Percentiles rank a stretch among this genome's conserved stretches.
These are phyloP conservation scores for Fraxinus baroniana DNA, from an alignment of 305 asterid genomes.

Conservation along the genomic window DNA sequence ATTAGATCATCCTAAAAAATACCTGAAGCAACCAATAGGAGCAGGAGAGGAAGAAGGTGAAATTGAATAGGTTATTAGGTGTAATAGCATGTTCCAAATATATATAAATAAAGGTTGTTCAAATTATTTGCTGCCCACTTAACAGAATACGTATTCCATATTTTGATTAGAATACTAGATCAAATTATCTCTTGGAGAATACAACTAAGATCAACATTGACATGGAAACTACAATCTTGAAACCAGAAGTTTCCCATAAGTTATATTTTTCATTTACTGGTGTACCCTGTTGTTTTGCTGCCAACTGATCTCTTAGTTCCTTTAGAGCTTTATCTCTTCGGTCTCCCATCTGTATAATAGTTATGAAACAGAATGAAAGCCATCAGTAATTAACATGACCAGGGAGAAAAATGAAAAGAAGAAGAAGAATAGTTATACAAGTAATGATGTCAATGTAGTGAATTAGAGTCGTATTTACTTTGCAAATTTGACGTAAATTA, in stretches of 20 bases:
- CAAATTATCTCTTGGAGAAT: slow-evolving; percentile 60
- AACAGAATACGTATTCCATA: background rate
- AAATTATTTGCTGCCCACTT: background rate
- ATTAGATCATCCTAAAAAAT: background rate
- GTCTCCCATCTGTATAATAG: slow-evolving; percentile 71
- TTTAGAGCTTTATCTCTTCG: slow-evolving; percentile 72
- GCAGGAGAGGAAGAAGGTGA: background rate
- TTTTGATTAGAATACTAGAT: slow-evolving; percentile 32
- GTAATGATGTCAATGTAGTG: background rate
- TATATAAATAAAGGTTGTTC: background rate
- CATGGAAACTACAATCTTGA: slow-evolving; percentile 80
- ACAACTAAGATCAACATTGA: slow-evolving; percentile 75
- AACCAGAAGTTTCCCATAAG: slow-evolving; percentile 76
- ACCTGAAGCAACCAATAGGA: background rate
- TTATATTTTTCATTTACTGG: slow-evolving; percentile 48
- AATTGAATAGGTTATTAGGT: background rate
- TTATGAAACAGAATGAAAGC: background rate
- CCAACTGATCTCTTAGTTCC: slow-evolving; percentile 73
- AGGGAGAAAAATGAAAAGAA: background rate
- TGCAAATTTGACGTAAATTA: background rate
- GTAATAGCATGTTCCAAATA: background rate
- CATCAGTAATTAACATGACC: background rate
- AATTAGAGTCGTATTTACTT: background rate
- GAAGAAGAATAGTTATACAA: background rate
- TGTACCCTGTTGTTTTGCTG: slow-evolving; percentile 44